phyloP scores from a whole-genome alignment of 2,329 filamentous ascomycete species.

The Neopestalotiopsis sp. region DNA sequence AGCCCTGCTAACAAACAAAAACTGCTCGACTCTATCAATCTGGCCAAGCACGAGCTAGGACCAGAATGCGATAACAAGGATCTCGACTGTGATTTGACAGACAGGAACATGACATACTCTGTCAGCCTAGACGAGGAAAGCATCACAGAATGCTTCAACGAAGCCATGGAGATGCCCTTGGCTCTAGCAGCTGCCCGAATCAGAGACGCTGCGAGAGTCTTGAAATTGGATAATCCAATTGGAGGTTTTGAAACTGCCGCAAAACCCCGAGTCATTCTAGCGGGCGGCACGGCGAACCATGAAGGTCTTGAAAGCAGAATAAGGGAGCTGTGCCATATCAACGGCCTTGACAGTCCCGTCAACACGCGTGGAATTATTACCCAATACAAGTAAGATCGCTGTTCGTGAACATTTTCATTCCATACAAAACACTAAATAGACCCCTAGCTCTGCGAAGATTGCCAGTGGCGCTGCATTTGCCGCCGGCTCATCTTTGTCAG shows the following conservation, averaged over 20 bases:
- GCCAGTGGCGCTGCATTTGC: constrained; percentile 23
- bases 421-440: not conserved
- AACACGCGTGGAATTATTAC: constrained; percentile 13
- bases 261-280: constrained; percentile 19
- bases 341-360: constrained; percentile 15
- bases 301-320: constrained; percentile 13
- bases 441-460: constrained; percentile 20
- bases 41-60: constrained; percentile 9
- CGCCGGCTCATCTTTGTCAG: constrained; percentile 9
- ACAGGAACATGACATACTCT: not conserved
- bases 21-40: constrained; percentile 19
- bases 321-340: constrained; percentile 2
- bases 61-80: constrained; percentile 3
- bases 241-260: not conserved
- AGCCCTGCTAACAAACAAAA: constrained; percentile 11
- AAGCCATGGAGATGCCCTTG: constrained; percentile 16
- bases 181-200: constrained; percentile 16
- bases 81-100: constrained; percentile 1
- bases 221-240: not conserved
- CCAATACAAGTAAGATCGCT: constrained; percentile 8
- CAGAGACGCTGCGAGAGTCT: not conserved
- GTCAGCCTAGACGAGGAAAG: not conserved
- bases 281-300: constrained; percentile 18
- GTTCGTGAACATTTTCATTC: not conserved
- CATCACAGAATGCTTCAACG: constrained; percentile 13